phyloP scores from a whole-genome alignment of 768 basidiomycete species.

The Mycena rosella region DNA sequence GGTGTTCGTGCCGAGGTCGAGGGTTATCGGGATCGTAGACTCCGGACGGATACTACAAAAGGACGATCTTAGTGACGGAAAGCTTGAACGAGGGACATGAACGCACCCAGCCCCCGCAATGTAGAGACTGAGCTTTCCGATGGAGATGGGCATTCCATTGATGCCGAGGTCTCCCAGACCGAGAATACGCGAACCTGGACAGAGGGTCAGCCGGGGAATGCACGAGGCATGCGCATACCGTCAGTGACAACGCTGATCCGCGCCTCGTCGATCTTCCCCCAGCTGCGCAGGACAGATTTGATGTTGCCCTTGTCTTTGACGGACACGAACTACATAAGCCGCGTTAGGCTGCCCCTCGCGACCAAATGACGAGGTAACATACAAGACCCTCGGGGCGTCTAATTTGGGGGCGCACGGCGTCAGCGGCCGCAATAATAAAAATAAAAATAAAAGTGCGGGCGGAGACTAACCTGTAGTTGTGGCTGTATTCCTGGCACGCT shows the following conservation, averaged over 20 bases:
- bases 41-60: slow-evolving; percentile 74
- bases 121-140: slow-evolving; percentile 94
- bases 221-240: slow-evolving; percentile 57
- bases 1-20: slow-evolving; percentile 94
- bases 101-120: slow-evolving; percentile 89
- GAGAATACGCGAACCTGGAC: slow-evolving; percentile 84
- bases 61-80: background rate
- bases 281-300: slow-evolving; percentile 74
- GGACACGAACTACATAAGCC: slow-evolving; percentile 71
- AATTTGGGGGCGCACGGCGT: background rate
- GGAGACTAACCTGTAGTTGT: slow-evolving; percentile 66
- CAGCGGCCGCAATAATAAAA: background rate
- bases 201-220: slow-evolving; percentile 34
- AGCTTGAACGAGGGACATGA: slow-evolving; percentile 1
- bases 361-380: slow-evolving; percentile 35
- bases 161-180: slow-evolving; percentile 89
- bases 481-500: slow-evolving; percentile 87
- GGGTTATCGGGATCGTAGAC: slow-evolving; percentile 84
- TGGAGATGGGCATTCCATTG: slow-evolving; percentile 89
- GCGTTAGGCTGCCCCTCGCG: slow-evolving; percentile 34
- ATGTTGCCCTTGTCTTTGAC: slow-evolving; percentile 89
- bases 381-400: slow-evolving; percentile 78
- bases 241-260: slow-evolving; percentile 95
- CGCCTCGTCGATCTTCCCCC: slow-evolving; percentile 80
- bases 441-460: background rate